A percentile compares a stretch with the other conserved stretches of the same genome.
phyloP scores from a whole-genome alignment of 1,139 yeast species.

The Zygosaccharomyces pseudobailii region DNA sequence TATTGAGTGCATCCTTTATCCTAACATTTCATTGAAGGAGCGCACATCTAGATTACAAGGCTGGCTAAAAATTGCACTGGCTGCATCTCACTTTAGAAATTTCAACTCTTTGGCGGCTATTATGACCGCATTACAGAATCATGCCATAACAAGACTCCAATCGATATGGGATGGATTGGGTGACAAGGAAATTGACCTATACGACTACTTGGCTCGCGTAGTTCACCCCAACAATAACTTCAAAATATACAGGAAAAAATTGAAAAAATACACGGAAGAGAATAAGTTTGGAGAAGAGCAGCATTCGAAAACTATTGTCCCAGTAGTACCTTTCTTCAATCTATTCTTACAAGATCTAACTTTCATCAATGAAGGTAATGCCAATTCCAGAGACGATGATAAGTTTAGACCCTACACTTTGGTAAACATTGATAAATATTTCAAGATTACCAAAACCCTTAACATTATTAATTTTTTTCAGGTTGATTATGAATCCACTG shows the following conservation, averaged over 20 bases:
- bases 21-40: constrained; percentile 37
- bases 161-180: constrained; percentile 63
- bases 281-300: constrained; percentile 13
- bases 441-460: constrained; percentile 65
- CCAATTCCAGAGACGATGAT: constrained; percentile 58
- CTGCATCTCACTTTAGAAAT: constrained; percentile 75
- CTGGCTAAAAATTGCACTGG: constrained; percentile 82
- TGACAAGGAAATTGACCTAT: constrained; percentile 60
- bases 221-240: constrained; percentile 84
- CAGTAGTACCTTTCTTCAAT: constrained; percentile 83
- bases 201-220: constrained; percentile 62
- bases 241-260: constrained; percentile 62
- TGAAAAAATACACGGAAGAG: constrained; percentile 49
- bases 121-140: constrained; percentile 78
- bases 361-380: constrained; percentile 82
- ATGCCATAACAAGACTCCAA: constrained; percentile 64
- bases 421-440: constrained; percentile 79
- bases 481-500: constrained; percentile 45
- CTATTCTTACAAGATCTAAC: constrained; percentile 82
- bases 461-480: constrained; percentile 79
- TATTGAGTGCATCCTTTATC: constrained; percentile 66
- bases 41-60: constrained; percentile 54
- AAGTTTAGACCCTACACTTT: constrained; percentile 43
- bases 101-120: constrained; percentile 88
- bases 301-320: constrained; percentile 52